Conservation (phyloP, 1,284 basidiomycete genomes). For the Ceratobasidium sp. region DNA sequence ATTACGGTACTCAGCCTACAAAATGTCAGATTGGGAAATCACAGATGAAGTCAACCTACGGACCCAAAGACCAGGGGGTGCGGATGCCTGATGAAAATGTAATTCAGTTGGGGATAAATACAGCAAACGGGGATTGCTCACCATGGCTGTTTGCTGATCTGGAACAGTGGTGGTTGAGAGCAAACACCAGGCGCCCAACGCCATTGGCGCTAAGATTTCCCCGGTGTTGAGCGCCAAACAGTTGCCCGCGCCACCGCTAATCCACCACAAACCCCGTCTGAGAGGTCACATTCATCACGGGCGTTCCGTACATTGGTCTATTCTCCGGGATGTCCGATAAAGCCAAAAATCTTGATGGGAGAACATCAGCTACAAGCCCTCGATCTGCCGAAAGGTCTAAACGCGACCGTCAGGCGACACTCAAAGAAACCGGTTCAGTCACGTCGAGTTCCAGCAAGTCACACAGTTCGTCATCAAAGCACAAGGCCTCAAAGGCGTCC, state of each 20-base stretch:
- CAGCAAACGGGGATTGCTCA: too few relatives aligned
- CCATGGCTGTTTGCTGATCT: too few relatives aligned
- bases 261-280: too few relatives aligned
- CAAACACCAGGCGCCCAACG: not conserved
- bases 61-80: constrained; percentile 20
- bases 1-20: constrained; percentile 57
- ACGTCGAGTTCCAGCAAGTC: not conserved
- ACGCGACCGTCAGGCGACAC: not conserved
- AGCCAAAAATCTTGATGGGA: not conserved
- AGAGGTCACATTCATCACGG: too few relatives aligned
- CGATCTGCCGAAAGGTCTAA: not conserved
- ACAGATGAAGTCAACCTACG: not conserved
- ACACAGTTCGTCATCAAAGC: not conserved
- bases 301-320: too few relatives aligned
- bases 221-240: too few relatives aligned
- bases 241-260: too few relatives aligned
- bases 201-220: too few relatives aligned
- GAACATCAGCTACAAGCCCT: not conserved
- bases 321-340: not conserved
- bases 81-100: not conserved
- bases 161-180: not conserved
- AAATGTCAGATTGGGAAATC: not conserved
- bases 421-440: not conserved
- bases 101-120: not conserved
- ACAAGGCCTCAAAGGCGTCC: not conserved